phyloP scores from a whole-genome alignment of 2,329 filamentous ascomycete genomes.

The Parascedosporium putredinis region DNA sequence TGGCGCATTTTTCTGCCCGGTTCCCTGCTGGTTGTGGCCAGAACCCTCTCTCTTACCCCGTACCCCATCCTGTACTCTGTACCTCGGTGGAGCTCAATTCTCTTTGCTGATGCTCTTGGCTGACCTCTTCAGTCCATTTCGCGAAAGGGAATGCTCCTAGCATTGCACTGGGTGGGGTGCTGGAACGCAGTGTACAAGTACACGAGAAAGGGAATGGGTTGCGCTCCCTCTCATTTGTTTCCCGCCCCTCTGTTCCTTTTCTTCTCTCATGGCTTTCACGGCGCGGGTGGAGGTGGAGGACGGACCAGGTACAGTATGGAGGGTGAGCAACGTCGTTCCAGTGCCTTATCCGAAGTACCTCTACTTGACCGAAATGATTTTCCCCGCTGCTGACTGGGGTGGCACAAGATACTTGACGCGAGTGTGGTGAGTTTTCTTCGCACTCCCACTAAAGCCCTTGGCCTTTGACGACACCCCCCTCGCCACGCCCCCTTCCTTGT shows the following conservation, averaged over 20 bases:
- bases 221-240: no score
- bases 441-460: not conserved
- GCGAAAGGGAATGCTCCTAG: no score
- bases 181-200: no score
- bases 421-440: not conserved
- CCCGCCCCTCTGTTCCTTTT: not conserved
- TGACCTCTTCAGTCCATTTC: no score
- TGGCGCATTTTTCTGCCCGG: not conserved
- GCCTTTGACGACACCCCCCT: not conserved
- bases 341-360: not conserved
- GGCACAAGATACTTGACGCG: not conserved
- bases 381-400: not conserved
- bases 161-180: no score
- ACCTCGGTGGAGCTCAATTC: not conserved
- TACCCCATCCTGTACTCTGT: not conserved
- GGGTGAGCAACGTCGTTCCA: not conserved
- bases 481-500: not conserved
- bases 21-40: not conserved
- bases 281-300: not conserved
- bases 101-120: not conserved
- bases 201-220: no score
- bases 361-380: not conserved
- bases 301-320: not conserved
- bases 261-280: no score
- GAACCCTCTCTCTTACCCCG: not conserved